Evolutionary conservation across 257 asterid species (phyloP).

Genomic region (Datura wrightii): DNA sequence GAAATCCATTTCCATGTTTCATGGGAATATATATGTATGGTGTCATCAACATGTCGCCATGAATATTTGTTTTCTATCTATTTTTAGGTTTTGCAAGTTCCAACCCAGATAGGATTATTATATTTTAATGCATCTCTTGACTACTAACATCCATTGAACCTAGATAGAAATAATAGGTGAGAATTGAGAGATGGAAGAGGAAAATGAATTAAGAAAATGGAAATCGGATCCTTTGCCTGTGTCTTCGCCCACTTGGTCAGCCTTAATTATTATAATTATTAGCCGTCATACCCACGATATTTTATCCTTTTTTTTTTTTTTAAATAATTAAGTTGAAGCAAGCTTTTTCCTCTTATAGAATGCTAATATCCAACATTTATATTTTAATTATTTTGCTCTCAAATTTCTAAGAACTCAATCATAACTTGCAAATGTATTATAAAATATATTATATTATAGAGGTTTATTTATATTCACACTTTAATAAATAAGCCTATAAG

Average conservation of each 20-base stretch:
- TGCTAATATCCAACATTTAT: background rate
- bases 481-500: no score
- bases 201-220: background rate
- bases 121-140: slow-evolving; percentile 22
- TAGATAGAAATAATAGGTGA: background rate
- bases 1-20: slow-evolving; percentile 22
- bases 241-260: background rate
- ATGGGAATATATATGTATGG: background rate
- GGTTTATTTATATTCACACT: no score
- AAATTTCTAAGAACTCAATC: background rate
- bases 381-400: background rate
- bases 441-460: no score
- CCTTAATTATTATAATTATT: background rate
- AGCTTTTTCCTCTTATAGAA: background rate
- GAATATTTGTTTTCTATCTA: background rate
- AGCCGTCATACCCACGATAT: background rate
- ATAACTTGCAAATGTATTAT: no score
- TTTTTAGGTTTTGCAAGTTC: slow-evolving; percentile 19
- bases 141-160: slow-evolving; percentile 15
- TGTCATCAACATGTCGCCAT: slow-evolving; percentile 9
- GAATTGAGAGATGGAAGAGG: background rate
- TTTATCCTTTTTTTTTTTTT: background rate
- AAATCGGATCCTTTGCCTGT: background rate
- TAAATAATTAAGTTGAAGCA: background rate
- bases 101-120: background rate